Evolutionary conservation across 345 rosid species (phyloP), one percentile per base, ranked within the genome.

Genomic region (Ceriops decandra): DNA sequence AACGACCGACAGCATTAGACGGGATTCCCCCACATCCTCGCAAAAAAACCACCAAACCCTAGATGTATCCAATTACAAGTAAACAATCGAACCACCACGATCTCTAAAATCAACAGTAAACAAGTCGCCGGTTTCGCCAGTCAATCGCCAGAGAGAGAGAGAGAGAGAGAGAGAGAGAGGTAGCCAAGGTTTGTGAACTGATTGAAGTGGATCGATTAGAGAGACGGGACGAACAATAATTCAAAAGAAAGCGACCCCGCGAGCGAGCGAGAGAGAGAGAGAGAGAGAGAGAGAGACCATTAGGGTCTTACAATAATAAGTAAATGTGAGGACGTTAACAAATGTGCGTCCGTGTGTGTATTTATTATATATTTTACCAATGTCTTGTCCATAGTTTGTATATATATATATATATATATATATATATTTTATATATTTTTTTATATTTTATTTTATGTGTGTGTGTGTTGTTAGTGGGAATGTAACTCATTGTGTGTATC

Each of bases 231-330:
- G 26, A 24, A 24, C 68, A 46, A 33, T 7, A 31, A 24, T 26
- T 66, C 52, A n/a, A 42, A 68, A 35, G 64, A 30, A 24, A 11
- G 30, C 9, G 17, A 24, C 59, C 24, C 26, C 3, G 30, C 30
- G 3, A 28, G 3, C 30, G 30, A 28, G 15, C 8, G 2, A 11
- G 54, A 47, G 36, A 56, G 32, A 13, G 33, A 35, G 57, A 47
- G 17, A 27, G 59, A 49, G 53, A 60, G 27, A 8, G 68, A 75
- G 6, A 27, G 56, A 49, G 53, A 60, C 27, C 16, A 38, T 74
- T 75, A 79, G 87, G 87, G 85, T 76, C 82, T 82, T 80, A 66
- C 79, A 7, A 72, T 74, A 71, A 32, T 62, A 56, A 61, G 66
- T 38, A 61, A 46, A 58, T 11, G 24, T 1, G 11, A 7, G 59